Conservation (phyloP, 2,329 filamentous ascomycete species). For the Phoma sp. region DNA sequence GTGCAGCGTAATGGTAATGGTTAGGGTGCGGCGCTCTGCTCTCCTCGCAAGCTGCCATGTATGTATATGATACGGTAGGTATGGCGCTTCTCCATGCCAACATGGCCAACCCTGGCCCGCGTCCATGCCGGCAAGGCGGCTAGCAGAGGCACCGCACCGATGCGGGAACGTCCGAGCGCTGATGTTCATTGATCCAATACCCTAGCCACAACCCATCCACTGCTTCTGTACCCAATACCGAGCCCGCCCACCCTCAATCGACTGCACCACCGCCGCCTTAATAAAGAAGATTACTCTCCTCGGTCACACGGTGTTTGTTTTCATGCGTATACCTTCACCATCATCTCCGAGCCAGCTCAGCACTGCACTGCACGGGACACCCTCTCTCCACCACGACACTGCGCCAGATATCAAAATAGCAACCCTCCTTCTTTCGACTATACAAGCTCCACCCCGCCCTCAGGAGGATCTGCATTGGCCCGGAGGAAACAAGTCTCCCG, state of each 20-base stretch:
- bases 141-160: conserved; percentile 2
- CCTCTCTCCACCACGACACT: neutral
- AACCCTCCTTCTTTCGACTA: too few species aligned
- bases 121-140: conserved; percentile 15
- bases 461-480: conserved; percentile 4
- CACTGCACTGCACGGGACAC: neutral
- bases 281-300: too few species aligned
- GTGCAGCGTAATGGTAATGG: neutral
- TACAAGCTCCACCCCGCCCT: too few species aligned
- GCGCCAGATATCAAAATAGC: neutral
- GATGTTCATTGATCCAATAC: conserved; percentile 19
- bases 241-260: neutral
- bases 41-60: neutral
- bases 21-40: too few species aligned
- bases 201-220: neutral
- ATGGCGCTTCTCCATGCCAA: conserved; percentile 6
- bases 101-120: neutral
- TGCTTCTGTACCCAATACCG: conserved; percentile 13
- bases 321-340: neutral
- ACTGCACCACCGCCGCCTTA: neutral
- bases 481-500: too few species aligned
- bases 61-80: too few species aligned
- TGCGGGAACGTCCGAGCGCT: conserved; percentile 10
- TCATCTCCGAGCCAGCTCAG: neutral
- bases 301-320: too few species aligned